These are phyloP conservation scores for Aspergillus ochraceoroseus DNA, from an alignment of 2,329 filamentous ascomycete genomes.

Conservation along the genomic window DNA sequence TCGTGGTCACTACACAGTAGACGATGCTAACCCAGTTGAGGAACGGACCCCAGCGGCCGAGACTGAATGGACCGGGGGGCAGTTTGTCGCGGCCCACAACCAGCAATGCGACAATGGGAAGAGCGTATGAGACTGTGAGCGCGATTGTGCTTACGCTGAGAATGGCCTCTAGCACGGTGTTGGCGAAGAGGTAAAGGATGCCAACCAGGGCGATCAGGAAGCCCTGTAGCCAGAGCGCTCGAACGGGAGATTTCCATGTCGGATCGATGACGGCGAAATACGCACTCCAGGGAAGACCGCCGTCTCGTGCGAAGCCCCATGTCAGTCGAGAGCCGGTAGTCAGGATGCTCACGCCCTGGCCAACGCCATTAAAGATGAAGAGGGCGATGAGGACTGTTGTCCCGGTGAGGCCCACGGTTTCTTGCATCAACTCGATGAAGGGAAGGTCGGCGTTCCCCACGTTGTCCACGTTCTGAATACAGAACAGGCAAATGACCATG, in stretches of 20 bases:
- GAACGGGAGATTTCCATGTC: conserved; percentile 51
- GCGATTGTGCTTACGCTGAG: conserved; percentile 55
- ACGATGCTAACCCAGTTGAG: conserved; percentile 50
- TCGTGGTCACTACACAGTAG: conserved; percentile 50
- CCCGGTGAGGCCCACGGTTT: conserved; percentile 41
- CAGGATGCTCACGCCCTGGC: conserved; percentile 50
- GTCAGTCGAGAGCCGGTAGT: conserved; percentile 52
- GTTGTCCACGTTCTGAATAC: conserved; percentile 45
- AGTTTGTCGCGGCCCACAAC: conserved; percentile 52
- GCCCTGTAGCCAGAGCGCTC: conserved; percentile 52
- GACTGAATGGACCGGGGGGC: conserved; percentile 43
- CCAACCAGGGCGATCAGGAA: conserved; percentile 48
- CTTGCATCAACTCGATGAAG: conserved; percentile 48
- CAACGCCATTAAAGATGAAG: conserved; percentile 54
- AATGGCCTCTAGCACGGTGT: conserved; percentile 52
- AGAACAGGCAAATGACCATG: conserved; percentile 51
- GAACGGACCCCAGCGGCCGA: conserved; percentile 43
- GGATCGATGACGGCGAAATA: conserved; percentile 47
- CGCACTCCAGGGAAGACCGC: conserved; percentile 44
- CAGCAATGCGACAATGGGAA: conserved; percentile 50
- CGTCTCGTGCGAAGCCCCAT: conserved; percentile 54
- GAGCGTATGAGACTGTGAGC: conserved; percentile 50
- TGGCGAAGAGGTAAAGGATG: conserved; percentile 53
- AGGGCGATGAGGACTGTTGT: conserved; percentile 49
- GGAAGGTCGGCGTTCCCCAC: conserved; percentile 46